Percentiles rank a stretch among this genome's conserved stretches.
Conservation (phyloP, 2,329 filamentous ascomycete species). For the Chaetomiaceae sp. region DNA sequence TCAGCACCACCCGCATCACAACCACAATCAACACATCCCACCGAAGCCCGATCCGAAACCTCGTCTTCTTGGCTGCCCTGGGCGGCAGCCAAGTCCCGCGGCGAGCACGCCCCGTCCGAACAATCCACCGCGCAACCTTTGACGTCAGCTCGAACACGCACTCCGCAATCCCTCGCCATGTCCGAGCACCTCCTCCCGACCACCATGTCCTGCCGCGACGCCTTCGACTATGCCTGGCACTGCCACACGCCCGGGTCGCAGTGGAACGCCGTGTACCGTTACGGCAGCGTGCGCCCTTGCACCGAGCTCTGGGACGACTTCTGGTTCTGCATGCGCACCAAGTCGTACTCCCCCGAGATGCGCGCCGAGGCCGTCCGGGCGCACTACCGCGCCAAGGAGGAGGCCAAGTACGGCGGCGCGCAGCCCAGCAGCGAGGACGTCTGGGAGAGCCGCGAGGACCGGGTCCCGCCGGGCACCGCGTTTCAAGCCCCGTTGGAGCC, state of each 20-base stretch:
- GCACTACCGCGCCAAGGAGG: slow-evolving; percentile 61
- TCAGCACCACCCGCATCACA: slow-evolving; percentile 20
- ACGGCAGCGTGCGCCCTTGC: slow-evolving; percentile 71
- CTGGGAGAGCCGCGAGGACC: slow-evolving; percentile 68
- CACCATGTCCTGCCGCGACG: slow-evolving; percentile 79
- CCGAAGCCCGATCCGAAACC: slow-evolving; percentile 5
- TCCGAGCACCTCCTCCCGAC: slow-evolving; percentile 65
- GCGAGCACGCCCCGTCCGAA: not conserved
- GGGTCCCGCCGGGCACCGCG: slow-evolving; percentile 43
- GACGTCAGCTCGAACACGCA: slow-evolving; percentile 12
- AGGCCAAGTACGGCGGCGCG: slow-evolving; percentile 57
- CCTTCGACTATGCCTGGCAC: slow-evolving; percentile 91
- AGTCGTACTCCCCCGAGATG: slow-evolving; percentile 52
- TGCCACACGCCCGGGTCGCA: slow-evolving; percentile 89
- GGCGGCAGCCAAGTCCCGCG: slow-evolving; percentile 1
- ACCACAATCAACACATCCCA: slow-evolving; percentile 10
- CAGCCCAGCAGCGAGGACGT: slow-evolving; percentile 78
- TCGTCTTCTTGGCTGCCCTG: slow-evolving; percentile 14
- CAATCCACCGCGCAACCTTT: not conserved
- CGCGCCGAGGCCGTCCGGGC: slow-evolving; percentile 58
- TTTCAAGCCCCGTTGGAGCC: slow-evolving; percentile 39
- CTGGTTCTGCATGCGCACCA: slow-evolving; percentile 93
- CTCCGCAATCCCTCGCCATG: slow-evolving; percentile 43
- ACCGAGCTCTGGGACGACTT: slow-evolving; percentile 86
- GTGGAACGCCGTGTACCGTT: slow-evolving; percentile 85